These are phyloP conservation scores for Carex arenaria DNA, from an alignment of 202 grass and related monocot species.

Conservation along the genomic window DNA sequence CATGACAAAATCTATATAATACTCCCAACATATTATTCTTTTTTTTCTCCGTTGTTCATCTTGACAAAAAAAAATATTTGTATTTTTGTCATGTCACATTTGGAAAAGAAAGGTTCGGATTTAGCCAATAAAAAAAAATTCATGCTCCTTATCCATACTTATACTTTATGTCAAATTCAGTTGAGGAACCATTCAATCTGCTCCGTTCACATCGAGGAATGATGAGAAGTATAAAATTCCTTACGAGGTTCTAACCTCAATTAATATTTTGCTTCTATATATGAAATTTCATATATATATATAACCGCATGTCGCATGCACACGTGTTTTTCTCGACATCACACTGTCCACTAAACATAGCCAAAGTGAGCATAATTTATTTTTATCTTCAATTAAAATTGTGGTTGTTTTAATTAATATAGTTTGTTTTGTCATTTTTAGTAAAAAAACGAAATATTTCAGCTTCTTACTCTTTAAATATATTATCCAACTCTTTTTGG, in stretches of 20 bases:
- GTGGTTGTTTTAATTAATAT: too few relatives aligned
- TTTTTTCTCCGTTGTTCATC: not conserved
- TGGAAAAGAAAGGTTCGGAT: not conserved
- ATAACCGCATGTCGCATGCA: not conserved
- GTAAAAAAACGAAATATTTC: too few relatives aligned
- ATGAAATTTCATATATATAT: not conserved
- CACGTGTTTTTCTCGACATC: too few relatives aligned
- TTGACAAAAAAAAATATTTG: not conserved
- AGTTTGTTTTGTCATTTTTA: too few relatives aligned
- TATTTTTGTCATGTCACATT: too few relatives aligned
- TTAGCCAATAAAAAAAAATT: not conserved
- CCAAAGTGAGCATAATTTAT: too few relatives aligned
- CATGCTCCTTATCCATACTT: not conserved
- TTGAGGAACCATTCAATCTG: not conserved
- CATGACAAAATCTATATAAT: not conserved
- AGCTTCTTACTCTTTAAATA: too few relatives aligned
- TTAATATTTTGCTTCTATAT: not conserved
- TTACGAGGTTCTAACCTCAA: not conserved
- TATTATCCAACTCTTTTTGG: too few relatives aligned
- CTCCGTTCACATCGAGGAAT: not conserved
- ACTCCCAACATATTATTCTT: not conserved
- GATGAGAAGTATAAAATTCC: not conserved
- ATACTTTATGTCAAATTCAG: not conserved
- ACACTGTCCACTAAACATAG: too few relatives aligned
- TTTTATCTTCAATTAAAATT: too few relatives aligned